Evolutionary conservation across 331 rosid genomes (phyloP), one percentile per base, ranked within the genome.

Genomic region (Acacia concinna): DNA sequence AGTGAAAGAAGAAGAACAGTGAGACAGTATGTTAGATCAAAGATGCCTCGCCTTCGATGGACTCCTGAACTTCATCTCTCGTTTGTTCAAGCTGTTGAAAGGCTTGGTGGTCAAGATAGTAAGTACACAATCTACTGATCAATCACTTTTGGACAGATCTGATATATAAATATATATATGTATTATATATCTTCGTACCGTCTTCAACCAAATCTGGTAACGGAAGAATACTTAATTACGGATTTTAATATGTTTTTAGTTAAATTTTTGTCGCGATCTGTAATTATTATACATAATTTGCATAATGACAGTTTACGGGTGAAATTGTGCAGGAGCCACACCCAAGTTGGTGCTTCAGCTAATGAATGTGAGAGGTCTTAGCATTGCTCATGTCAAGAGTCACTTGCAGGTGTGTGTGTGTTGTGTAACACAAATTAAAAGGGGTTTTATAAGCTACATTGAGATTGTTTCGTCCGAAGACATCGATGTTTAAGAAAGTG

Each of bases 41-140:
- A 84, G 81, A 77, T 89, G 72, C 92, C 90, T 71, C 86, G 92
- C 31, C 84, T 89, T 18, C 88, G 92, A 30, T 89, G 92, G 92
- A 89, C 92, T 13, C 87, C 90, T 23, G 87, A 86, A 27, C 88
- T 89, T 18, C 92, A 86, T 81, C 86, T 80, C 67, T 82, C 88
- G 14, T 89, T 89, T 85, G 85, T 86, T 43, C 86, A 86, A 30
- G 92, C 89, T 27, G 83, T 89, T 44, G 82, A 89, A 49, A 76
- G 77, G 60, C 83, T 89, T 15, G 90, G 92, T 10, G 92, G 92
- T 54, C 90, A 86, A 82, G 89, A 86, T 31, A 86, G 92, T 89
- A 83, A 84, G 82, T 57, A 52, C 3, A 52, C 1, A 34, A 52
- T 25, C 18, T 25, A 8, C 41, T 38, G 31, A 2, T 21, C 17